Evolutionary conservation across 345 rosid genomes (phyloP).

Genomic region (Acer saccharum): DNA sequence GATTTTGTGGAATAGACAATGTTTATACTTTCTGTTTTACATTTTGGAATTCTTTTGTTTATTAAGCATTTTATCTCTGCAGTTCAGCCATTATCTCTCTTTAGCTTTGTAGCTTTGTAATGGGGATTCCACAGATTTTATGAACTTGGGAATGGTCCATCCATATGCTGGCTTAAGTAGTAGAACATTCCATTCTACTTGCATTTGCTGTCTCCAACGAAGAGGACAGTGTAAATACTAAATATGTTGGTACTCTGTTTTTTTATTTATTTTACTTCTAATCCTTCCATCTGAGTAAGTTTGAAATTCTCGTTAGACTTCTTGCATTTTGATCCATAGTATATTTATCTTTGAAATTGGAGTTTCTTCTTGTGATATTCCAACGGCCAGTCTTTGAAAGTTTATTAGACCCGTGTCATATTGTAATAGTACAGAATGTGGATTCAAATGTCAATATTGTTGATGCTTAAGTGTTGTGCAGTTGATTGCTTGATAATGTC

Average conservation of each 20-base stretch:
- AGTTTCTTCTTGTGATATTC: neutral
- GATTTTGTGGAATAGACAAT: neutral
- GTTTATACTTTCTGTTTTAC: neutral
- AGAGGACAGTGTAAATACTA: neutral
- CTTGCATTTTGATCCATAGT: neutral
- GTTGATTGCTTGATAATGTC: neutral
- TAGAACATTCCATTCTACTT: neutral
- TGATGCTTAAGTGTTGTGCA: neutral
- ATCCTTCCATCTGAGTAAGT: neutral
- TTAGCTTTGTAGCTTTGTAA: neutral
- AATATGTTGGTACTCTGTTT: neutral
- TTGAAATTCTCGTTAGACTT: neutral
- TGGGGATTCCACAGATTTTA: neutral
- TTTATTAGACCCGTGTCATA: neutral
- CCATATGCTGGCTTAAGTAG: neutral
- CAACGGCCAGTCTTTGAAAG: neutral
- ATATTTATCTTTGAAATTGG: neutral
- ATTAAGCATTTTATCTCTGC: neutral
- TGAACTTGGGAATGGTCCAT: neutral
- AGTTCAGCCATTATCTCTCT: neutral
- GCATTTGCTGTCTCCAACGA: neutral
- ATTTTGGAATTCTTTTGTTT: neutral
- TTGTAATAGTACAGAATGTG: neutral
- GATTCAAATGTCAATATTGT: slow-evolving; percentile 6
- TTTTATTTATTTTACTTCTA: neutral